A percentile compares a stretch with the other conserved stretches of the same genome.
phyloP scores from a whole-genome alignment of 2,329 filamentous ascomycete species.

The Scolecobasidium constrictum region DNA sequence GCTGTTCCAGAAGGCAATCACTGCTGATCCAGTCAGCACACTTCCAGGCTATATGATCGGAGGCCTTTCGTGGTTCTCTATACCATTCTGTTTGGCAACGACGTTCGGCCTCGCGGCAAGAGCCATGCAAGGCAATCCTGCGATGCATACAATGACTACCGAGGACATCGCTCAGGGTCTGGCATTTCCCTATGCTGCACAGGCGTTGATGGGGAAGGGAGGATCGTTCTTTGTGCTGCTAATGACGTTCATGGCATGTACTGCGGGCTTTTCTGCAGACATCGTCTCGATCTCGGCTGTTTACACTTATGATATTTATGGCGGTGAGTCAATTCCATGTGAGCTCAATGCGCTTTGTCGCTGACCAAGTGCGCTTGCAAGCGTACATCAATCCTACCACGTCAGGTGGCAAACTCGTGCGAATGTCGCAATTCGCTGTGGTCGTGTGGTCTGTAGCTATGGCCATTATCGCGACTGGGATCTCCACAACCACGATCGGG shows the following conservation, averaged over 20 bases:
- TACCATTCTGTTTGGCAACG: slow-evolving; percentile 16
- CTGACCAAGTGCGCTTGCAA: not conserved
- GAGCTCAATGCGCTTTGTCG: not conserved
- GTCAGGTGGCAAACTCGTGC: slow-evolving; percentile 20
- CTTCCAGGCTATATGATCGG: slow-evolving; percentile 16
- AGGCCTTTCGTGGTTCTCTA: slow-evolving; percentile 16
- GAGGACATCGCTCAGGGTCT: slow-evolving; percentile 15
- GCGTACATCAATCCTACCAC: slow-evolving; percentile 25
- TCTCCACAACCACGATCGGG: slow-evolving; percentile 19
- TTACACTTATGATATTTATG: slow-evolving; percentile 30
- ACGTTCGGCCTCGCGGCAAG: slow-evolving; percentile 18
- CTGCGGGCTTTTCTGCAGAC: slow-evolving; percentile 32
- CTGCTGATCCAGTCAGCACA: slow-evolving; percentile 15
- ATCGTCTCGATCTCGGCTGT: slow-evolving; percentile 31
- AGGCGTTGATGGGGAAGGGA: slow-evolving; percentile 25
- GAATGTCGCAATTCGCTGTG: slow-evolving; percentile 24
- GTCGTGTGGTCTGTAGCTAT: slow-evolving; percentile 23
- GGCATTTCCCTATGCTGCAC: slow-evolving; percentile 20
- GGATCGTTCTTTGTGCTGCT: slow-evolving; percentile 26
- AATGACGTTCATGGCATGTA: slow-evolving; percentile 39
- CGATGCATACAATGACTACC: slow-evolving; percentile 15
- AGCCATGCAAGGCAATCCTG: slow-evolving; percentile 14
- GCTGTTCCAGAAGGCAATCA: slow-evolving; percentile 18
- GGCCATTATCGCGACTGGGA: slow-evolving; percentile 15
- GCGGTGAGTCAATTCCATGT: slow-evolving; percentile 11